Conservation (phyloP, 192 early-diverging fungal genomes). For the Thamnidium elegans region DNA sequence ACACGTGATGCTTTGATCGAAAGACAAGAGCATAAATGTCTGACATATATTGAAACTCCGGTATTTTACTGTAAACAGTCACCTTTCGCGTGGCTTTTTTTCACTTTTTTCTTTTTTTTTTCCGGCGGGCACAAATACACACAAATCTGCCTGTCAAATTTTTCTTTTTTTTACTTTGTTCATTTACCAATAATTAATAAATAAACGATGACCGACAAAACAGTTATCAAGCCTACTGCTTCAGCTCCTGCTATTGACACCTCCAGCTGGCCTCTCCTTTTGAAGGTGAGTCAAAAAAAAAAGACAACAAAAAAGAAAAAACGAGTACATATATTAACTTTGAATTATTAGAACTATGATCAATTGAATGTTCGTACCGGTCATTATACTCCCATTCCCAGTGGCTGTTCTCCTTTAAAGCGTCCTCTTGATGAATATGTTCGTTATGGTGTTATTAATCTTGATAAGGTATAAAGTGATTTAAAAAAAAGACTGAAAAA, state of each 20-base stretch:
- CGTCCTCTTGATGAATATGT: constrained; percentile 89
- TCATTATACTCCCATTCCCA: constrained; percentile 98
- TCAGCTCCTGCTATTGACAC: constrained; percentile 82
- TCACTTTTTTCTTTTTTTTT: neutral
- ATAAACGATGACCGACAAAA: constrained; percentile 34
- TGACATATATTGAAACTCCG: neutral
- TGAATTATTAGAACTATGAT: constrained; percentile 79
- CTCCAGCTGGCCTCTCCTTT: constrained; percentile 91
- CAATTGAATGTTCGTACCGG: constrained; percentile 95
- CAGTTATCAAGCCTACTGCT: constrained; percentile 82
- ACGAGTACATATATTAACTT: neutral
- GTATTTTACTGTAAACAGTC: neutral
- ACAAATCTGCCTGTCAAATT: constrained; percentile 9
- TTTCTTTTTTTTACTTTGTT: constrained; percentile 5
- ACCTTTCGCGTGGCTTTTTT: constrained; percentile 10
- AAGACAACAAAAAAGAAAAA: neutral
- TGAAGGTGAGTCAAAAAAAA: constrained; percentile 64
- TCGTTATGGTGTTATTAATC: constrained; percentile 97
- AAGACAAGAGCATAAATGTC: no score
- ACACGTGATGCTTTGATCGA: no score
- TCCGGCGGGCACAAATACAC: neutral
- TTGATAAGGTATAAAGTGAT: constrained; percentile 72
- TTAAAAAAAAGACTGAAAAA: neutral
- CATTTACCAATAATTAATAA: neutral
- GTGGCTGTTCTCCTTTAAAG: constrained; percentile 92